Evolutionary conservation across 2,329 filamentous ascomycete genomes (phyloP).

Genomic region (Alternaria rosae): DNA sequence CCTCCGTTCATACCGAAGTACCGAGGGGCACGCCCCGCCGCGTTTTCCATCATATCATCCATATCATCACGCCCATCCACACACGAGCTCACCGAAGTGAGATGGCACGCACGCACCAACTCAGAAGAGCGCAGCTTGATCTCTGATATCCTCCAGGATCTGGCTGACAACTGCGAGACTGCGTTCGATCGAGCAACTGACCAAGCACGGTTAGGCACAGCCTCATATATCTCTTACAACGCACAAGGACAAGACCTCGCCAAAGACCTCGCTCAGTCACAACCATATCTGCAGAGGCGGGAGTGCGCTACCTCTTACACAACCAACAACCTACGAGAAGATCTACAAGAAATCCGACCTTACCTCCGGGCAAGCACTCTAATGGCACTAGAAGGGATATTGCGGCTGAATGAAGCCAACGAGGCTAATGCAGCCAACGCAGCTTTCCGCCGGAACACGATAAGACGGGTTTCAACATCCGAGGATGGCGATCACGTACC

Average conservation of each 20-base stretch:
- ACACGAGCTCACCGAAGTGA: not conserved
- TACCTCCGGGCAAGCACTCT: slow-evolving; percentile 10
- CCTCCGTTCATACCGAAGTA: slow-evolving; percentile 7
- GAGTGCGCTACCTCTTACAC: slow-evolving; percentile 11
- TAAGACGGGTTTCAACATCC: slow-evolving; percentile 1
- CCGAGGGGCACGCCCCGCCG: slow-evolving; percentile 2
- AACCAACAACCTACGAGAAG: slow-evolving; percentile 10
- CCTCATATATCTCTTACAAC: slow-evolving; percentile 13
- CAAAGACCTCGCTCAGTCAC: slow-evolving; percentile 8
- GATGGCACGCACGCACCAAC: not conserved
- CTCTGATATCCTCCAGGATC: slow-evolving; percentile 24
- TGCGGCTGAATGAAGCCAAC: slow-evolving; percentile 10
- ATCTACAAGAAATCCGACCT: slow-evolving; percentile 14
- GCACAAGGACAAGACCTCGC: slow-evolving; percentile 5
- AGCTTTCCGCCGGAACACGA: not conserved
- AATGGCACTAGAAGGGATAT: slow-evolving; percentile 10
- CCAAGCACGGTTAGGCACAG: slow-evolving; percentile 4
- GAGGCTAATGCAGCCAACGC: not conserved
- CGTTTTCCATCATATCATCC: not conserved
- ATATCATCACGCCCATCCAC: slow-evolving; percentile 1
- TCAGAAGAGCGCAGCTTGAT: slow-evolving; percentile 21
- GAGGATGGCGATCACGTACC: slow-evolving; percentile 14
- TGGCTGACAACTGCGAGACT: slow-evolving; percentile 22
- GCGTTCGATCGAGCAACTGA: slow-evolving; percentile 22
- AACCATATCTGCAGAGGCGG: slow-evolving; percentile 4